Percentiles rank a stretch among this genome's conserved stretches.
Conservation (phyloP, 2,329 filamentous ascomycete species). For the Fusarium coffeatum region DNA sequence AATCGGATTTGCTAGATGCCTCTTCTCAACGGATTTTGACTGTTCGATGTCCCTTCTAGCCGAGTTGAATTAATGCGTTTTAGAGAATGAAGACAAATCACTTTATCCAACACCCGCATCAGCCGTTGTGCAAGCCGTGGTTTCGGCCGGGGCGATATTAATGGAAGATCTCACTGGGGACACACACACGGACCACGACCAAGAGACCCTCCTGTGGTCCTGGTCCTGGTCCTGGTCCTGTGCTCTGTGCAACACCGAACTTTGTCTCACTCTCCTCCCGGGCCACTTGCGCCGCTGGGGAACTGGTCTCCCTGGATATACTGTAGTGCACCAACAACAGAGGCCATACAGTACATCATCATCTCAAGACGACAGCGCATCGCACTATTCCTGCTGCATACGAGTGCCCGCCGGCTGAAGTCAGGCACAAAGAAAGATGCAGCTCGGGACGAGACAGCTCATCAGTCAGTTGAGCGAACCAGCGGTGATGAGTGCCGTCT, state of each 20-base stretch:
- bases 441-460: slow-evolving; percentile 27
- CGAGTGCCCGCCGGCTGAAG: neutral
- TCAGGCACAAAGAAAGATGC: slow-evolving; percentile 24
- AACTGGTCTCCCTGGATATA: neutral
- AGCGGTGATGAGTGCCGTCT: slow-evolving; percentile 19
- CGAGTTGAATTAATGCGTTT: slow-evolving; percentile 6
- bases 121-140: slow-evolving; percentile 27
- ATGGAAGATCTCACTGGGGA: slow-evolving; percentile 24
- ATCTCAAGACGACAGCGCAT: slow-evolving; percentile 28
- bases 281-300: slow-evolving; percentile 5
- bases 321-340: neutral
- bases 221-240: neutral
- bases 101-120: slow-evolving; percentile 31
- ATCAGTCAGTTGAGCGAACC: slow-evolving; percentile 15
- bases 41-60: neutral
- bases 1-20: slow-evolving; percentile 35
- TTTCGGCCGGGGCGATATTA: slow-evolving; percentile 22
- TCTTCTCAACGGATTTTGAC: neutral
- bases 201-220: slow-evolving; percentile 9
- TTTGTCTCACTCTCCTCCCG: slow-evolving; percentile 16
- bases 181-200: slow-evolving; percentile 9
- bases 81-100: slow-evolving; percentile 21
- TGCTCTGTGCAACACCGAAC: slow-evolving; percentile 17
- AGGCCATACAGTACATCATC: slow-evolving; percentile 11
- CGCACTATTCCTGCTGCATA: slow-evolving; percentile 6